Conservation (phyloP, 2,329 filamentous ascomycete genomes). For the Lecanicillium sp. region DNA sequence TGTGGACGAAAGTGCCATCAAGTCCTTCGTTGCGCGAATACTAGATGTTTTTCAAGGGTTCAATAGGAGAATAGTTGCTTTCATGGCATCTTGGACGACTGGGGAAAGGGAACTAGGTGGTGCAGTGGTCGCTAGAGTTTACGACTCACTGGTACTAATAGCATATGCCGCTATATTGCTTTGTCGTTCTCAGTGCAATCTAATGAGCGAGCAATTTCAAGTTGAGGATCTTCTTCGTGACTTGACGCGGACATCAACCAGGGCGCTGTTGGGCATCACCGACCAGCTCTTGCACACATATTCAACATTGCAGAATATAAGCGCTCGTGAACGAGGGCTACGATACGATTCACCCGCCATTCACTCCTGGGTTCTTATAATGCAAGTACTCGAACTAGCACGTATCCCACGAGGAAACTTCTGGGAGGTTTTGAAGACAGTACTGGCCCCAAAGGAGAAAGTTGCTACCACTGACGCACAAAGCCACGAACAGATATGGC, state of each 20-base stretch:
- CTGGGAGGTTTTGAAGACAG: constrained; percentile 48
- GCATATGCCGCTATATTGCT: constrained; percentile 31
- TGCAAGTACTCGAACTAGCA: constrained; percentile 43
- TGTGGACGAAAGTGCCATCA: constrained; percentile 21
- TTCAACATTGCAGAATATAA: constrained; percentile 34
- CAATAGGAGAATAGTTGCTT: constrained; percentile 19
- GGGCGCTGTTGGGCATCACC: constrained; percentile 30
- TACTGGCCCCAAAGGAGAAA: constrained; percentile 27
- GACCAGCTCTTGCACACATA: constrained; percentile 37
- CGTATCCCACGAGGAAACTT: constrained; percentile 46
- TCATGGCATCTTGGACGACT: constrained; percentile 8
- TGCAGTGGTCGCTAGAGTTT: constrained; percentile 15
- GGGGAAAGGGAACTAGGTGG: constrained; percentile 5
- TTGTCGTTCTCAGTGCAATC: constrained; percentile 26
- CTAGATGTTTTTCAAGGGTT: constrained; percentile 35
- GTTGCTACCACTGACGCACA: constrained; percentile 32
- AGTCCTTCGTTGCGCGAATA: constrained; percentile 34
- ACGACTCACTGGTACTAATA: constrained; percentile 23
- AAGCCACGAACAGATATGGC: constrained; percentile 49
- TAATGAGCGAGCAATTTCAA: constrained; percentile 28
- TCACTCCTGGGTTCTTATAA: constrained; percentile 51
- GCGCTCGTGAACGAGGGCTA: constrained; percentile 43
- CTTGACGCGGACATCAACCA: constrained; percentile 28
- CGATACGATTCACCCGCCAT: constrained; percentile 33
- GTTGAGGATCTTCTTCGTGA: constrained; percentile 41